Evolutionary conservation across 1,284 basidiomycete genomes (phyloP).

Genomic region (Ustilago tritici): DNA sequence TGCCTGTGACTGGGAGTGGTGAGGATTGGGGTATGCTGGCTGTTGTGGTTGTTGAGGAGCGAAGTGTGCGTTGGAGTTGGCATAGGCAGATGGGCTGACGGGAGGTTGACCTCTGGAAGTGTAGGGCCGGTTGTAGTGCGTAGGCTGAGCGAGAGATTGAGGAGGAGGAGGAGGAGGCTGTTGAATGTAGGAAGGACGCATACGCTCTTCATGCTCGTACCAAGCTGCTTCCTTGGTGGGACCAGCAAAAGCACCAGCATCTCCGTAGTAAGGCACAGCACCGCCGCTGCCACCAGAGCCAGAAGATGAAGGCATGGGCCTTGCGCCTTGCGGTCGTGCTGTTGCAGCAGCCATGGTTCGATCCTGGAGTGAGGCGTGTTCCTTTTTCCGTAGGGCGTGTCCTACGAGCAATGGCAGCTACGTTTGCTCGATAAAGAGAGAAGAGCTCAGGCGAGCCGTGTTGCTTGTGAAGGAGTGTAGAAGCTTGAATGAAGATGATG

Average conservation of each 20-base stretch:
- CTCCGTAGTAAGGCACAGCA: slow-evolving; percentile 21
- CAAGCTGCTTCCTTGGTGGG: slow-evolving; percentile 55
- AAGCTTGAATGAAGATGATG: slow-evolving; percentile 5
- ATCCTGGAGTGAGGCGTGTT: background rate
- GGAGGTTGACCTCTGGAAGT: slow-evolving; percentile 21
- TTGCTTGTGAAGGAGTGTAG: background rate
- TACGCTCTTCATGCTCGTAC: slow-evolving; percentile 63
- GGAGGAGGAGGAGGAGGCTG: slow-evolving; percentile 27
- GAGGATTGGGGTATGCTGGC: slow-evolving; percentile 13
- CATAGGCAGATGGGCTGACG: slow-evolving; percentile 28
- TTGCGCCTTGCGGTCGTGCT: slow-evolving; percentile 40
- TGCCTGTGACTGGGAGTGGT: slow-evolving; percentile 12
- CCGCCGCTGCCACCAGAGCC: slow-evolving; percentile 29
- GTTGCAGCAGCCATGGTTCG: slow-evolving; percentile 33
- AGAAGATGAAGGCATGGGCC: slow-evolving; percentile 49
- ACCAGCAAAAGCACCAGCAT: slow-evolving; percentile 15
- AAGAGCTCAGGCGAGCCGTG: background rate
- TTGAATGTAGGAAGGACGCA: slow-evolving; percentile 64
- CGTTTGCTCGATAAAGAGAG: too few species aligned
- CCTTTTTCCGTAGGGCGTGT: background rate
- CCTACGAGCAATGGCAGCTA: too few species aligned
- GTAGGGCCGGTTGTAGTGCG: slow-evolving; percentile 36
- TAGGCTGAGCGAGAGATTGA: slow-evolving; percentile 24
- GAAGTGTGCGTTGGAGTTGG: slow-evolving; percentile 11
- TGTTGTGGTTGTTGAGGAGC: slow-evolving; percentile 11